Percentiles rank a stretch among this genome's conserved stretches.
Evolutionary conservation across 495 filamentous ascomycete species (phyloP).

Genomic region (Aspergillus cavernicola): DNA sequence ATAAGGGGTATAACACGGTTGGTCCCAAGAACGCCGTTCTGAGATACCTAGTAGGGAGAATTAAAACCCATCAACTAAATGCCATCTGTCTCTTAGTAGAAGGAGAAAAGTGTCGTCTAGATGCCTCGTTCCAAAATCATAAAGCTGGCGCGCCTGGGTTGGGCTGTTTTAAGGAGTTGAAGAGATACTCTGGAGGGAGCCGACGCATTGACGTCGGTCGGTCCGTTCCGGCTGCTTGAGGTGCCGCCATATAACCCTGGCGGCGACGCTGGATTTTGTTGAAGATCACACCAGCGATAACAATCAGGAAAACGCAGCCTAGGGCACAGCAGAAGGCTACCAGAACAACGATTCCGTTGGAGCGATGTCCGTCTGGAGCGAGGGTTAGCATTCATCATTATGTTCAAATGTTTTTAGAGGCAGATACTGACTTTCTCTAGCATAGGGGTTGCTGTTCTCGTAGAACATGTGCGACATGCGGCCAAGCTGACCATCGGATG

Average conservation of each 20-base stretch:
- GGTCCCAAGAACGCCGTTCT: conserved; percentile 35
- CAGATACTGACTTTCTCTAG: conserved; percentile 41
- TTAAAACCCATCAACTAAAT: conserved; percentile 8
- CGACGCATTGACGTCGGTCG: conserved; percentile 71
- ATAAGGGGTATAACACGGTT: conserved; percentile 29
- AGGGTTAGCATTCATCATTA: conserved; percentile 22
- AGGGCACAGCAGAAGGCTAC: conserved; percentile 90
- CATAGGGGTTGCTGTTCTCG: conserved; percentile 66
- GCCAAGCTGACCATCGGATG: conserved; percentile 56
- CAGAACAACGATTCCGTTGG: conserved; percentile 82
- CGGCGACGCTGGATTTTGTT: conserved; percentile 79
- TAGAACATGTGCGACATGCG: conserved; percentile 77
- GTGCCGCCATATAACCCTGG: conserved; percentile 83
- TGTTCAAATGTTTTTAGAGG: neutral
- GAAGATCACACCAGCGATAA: conserved; percentile 75
- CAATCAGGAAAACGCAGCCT: conserved; percentile 81
- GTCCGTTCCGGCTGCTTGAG: conserved; percentile 65
- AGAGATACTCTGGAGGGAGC: conserved; percentile 77
- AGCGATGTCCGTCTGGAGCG: conserved; percentile 55
- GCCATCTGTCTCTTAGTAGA: conserved; percentile 15
- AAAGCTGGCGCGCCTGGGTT: conserved; percentile 36
- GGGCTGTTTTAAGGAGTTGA: conserved; percentile 52
- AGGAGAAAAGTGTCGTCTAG: conserved; percentile 6
- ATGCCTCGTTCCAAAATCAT: conserved; percentile 22
- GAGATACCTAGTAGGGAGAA: conserved; percentile 18